Conservation (phyloP, 495 filamentous ascomycete genomes). For the Podospora tetraspora region DNA sequence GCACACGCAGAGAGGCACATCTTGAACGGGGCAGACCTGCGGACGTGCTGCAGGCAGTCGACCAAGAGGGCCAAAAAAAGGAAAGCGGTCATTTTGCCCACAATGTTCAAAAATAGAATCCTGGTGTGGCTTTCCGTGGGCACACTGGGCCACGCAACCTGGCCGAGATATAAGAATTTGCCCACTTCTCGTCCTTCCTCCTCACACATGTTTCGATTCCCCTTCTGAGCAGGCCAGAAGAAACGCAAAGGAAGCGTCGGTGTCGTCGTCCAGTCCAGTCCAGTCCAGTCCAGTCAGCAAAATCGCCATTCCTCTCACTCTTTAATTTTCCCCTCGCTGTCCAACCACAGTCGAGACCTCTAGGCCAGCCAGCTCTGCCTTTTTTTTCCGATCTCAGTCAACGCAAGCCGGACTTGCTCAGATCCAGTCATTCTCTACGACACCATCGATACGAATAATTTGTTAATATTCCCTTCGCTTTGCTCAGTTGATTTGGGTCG, state of each 20-base stretch:
- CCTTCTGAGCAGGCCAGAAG: slow-evolving; percentile 32
- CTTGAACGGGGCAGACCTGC: slow-evolving; percentile 13
- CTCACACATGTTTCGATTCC: slow-evolving; percentile 21
- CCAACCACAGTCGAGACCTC: slow-evolving; percentile 31
- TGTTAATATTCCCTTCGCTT: slow-evolving; percentile 35
- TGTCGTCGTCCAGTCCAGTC: slow-evolving; percentile 42
- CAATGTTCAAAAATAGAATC: slow-evolving; percentile 39
- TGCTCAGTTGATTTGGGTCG: slow-evolving; percentile 18
- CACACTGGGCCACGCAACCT: slow-evolving; percentile 8
- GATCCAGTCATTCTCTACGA: slow-evolving; percentile 47
- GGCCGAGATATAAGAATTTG: slow-evolving; percentile 49
- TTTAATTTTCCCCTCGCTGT: slow-evolving; percentile 34
- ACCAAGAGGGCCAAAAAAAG: slow-evolving; percentile 29
- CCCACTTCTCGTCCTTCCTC: slow-evolving; percentile 30
- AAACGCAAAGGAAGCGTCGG: slow-evolving; percentile 31
- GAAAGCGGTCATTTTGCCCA: slow-evolving; percentile 34
- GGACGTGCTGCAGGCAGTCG: slow-evolving; percentile 17
- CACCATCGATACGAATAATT: slow-evolving; percentile 33
- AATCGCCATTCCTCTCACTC: slow-evolving; percentile 29
- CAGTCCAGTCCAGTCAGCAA: slow-evolving; percentile 32
- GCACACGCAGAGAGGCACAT: slow-evolving; percentile 22
- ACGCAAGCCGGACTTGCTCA: slow-evolving; percentile 52
- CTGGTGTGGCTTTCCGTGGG: not conserved
- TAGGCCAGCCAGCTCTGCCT: slow-evolving; percentile 6
- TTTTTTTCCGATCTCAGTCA: slow-evolving; percentile 26